Base-by-base conservation (phyloP, 331 rosid genomes). In the Prunus yedoensis region DNA sequence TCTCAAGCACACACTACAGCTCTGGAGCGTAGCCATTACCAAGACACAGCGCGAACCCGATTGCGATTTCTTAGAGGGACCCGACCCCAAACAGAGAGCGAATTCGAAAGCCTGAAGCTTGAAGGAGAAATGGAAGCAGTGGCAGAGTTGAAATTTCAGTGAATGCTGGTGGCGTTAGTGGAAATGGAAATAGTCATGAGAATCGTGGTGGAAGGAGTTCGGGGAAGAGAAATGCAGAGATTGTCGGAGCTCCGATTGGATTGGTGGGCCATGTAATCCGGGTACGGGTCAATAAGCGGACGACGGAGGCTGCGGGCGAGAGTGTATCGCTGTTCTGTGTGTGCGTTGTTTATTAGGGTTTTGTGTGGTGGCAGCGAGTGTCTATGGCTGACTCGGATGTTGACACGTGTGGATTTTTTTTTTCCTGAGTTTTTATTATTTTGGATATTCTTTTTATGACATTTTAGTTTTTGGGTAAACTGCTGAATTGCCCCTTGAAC, bases 1-100 rank as follows among this genome's bases (percentile, higher is more conserved):
- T 71, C 85, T 74, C 61, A 84, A 77, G 83, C 81, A 84, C 23
- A 70, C 71, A 50, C 62, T 74, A 57, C 61, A 83, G 85, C 80
- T 86, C 79, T 84, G 81, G 75, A 87, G 61, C 20, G 74, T 73
- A 47, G 90, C 78, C 89, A 80, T 83, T n/a, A 1, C 4, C 27
- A 10, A 66, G 27, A 20, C 9, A 57, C 65, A 14, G 59, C 71
- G 50, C 20, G 53, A n/a, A 76, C 25, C 70, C 30, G 66, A 82
- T 57, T 52, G 50, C 13, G 15, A 28, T 3, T 17, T n/a, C 10
- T 4, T 8, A 41, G 3, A 20, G 10, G 5, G 49, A 69, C n/a
- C 86, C 68, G 77, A 71, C 75, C 83, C 79, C 78, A 14, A 10
- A 8, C 8, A 51, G 1, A 56, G 17, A 15, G 51, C 15, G 74